phyloP scores from a whole-genome alignment of 345 rosid species.

The Eucalyptus marginata region DNA sequence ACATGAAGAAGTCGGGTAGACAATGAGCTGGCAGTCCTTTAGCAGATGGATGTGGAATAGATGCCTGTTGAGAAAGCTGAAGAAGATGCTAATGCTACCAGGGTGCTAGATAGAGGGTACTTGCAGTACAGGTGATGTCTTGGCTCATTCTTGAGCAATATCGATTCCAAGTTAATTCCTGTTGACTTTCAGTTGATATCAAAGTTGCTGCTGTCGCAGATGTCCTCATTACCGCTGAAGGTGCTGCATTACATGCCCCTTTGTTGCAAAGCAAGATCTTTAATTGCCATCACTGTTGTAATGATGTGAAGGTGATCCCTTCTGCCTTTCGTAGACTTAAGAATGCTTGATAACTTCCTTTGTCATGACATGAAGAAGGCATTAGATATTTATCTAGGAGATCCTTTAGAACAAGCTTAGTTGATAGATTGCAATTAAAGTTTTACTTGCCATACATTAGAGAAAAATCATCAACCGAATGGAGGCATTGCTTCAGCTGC shows the following conservation, averaged over 20 bases:
- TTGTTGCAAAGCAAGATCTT: too few species aligned
- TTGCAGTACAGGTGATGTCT: conserved; percentile 47
- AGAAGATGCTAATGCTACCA: not conserved
- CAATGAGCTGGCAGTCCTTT: not conserved
- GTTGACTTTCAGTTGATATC: too few species aligned
- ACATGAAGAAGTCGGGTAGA: not conserved
- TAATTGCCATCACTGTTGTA: not conserved
- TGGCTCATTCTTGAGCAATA: not conserved
- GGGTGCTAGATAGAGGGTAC: conserved; percentile 28
- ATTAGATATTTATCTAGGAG: not conserved
- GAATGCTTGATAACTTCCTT: not conserved
- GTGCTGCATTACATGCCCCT: too few species aligned
- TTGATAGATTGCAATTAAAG: not conserved
- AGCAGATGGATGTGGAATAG: not conserved
- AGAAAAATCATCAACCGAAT: not conserved
- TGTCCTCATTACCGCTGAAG: too few species aligned
- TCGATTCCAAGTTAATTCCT: not conserved
- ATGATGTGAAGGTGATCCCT: conserved; percentile 43
- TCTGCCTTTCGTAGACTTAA: not conserved
- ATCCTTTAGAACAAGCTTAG: not conserved
- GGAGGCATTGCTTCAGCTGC: not conserved
- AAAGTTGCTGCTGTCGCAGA: too few species aligned
- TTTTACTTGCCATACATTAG: not conserved
- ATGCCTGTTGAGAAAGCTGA: not conserved
- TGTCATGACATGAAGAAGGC: not conserved